phyloP scores from a whole-genome alignment of 1,284 basidiomycete species.

The Gomphus sp. region DNA sequence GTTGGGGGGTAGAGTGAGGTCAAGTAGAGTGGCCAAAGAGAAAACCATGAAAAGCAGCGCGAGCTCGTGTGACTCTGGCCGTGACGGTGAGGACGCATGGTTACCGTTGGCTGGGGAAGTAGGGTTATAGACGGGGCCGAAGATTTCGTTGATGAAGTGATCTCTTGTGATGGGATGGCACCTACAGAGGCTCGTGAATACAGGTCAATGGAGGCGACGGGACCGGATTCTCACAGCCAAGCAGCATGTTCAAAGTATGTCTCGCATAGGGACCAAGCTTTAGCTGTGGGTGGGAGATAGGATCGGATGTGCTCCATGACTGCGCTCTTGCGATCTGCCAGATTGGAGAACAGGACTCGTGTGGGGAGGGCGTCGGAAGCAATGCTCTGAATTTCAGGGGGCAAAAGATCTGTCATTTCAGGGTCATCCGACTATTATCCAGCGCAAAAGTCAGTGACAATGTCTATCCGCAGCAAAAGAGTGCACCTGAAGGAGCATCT shows the following conservation, averaged over 20 bases:
- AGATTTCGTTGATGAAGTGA: slow-evolving; percentile 11
- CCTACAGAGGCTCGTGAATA: background rate
- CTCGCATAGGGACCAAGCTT: slow-evolving; percentile 44
- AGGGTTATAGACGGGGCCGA: slow-evolving; percentile 12
- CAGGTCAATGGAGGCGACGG: background rate
- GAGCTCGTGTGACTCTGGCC: slow-evolving; percentile 12
- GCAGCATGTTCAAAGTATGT: slow-evolving; percentile 64
- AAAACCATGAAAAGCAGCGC: slow-evolving; percentile 13
- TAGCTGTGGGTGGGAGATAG: slow-evolving; percentile 48
- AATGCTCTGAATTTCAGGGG: slow-evolving; percentile 3
- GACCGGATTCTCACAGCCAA: slow-evolving; percentile 39
- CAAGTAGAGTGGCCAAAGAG: slow-evolving; percentile 12
- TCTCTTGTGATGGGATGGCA: slow-evolving; percentile 10
- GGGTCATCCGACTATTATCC: slow-evolving; percentile 4
- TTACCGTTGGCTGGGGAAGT: background rate
- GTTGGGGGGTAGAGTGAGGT: slow-evolving; percentile 11
- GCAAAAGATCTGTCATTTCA: slow-evolving; percentile 3
- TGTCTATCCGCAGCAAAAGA: background rate
- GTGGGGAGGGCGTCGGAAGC: slow-evolving; percentile 10
- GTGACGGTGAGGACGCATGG: background rate
- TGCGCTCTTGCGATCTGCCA: slow-evolving; percentile 3
- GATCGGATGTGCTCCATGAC: slow-evolving; percentile 12
- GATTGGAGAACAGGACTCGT: slow-evolving; percentile 1
- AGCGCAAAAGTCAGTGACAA: background rate
- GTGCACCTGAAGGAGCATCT: slow-evolving; percentile 10